Conservation (phyloP, 2,329 filamentous ascomycete species). For the Fusarium oxysporum region DNA sequence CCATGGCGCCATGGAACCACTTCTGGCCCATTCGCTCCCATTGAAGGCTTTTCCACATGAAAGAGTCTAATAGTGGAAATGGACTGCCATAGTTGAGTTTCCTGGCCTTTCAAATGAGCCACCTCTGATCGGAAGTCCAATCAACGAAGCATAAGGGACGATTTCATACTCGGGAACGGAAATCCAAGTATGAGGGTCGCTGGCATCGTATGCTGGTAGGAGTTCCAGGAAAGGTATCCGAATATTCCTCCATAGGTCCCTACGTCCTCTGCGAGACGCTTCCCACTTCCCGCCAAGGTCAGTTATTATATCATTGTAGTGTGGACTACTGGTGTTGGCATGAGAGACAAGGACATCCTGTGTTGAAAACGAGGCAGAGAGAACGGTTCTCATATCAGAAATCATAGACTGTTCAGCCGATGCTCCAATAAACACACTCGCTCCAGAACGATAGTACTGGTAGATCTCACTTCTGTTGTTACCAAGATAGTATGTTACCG, state of each 20-base stretch:
- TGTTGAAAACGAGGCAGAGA: not conserved
- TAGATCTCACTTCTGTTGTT: not conserved
- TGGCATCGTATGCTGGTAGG: not conserved
- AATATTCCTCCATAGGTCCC: not conserved
- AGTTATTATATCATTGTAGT: accelerated
- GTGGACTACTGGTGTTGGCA: not conserved
- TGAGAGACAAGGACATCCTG: not conserved
- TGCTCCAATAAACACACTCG: too few species aligned
- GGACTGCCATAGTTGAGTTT: too few species aligned
- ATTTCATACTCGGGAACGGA: too few species aligned
- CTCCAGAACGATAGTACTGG: not conserved
- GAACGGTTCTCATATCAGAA: not conserved
- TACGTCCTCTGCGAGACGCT: not conserved
- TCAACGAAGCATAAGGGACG: too few species aligned
- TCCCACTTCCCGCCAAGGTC: not conserved
- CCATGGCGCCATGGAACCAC: too few species aligned
- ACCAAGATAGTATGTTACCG: not conserved
- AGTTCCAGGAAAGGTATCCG: not conserved
- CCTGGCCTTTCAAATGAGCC: too few species aligned
- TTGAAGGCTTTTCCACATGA: too few species aligned
- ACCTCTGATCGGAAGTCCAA: too few species aligned
- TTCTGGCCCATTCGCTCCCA: too few species aligned
- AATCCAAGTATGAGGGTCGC: too few species aligned
- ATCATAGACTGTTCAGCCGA: not conserved
- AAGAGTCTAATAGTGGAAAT: too few species aligned